Evolutionary conservation across 1,284 basidiomycete species (phyloP).

Genomic region (Singerocomus rubriflavus): DNA sequence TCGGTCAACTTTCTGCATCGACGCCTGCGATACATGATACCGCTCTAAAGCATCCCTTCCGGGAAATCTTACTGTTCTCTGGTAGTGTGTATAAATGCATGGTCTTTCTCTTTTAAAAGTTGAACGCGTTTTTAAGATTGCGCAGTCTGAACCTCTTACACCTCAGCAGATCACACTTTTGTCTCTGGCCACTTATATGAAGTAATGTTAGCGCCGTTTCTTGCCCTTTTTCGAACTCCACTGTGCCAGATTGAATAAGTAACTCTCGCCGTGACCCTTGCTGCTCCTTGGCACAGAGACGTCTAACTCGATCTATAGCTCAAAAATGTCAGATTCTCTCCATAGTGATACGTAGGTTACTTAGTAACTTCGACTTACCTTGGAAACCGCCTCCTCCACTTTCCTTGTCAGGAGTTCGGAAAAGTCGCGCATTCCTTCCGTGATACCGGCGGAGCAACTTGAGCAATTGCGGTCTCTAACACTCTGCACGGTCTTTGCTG

Average conservation of each 20-base stretch:
- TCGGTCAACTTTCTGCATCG: background rate
- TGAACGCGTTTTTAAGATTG: background rate
- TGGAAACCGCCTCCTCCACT: conserved; percentile 18
- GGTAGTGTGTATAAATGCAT: background rate
- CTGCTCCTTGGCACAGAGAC: background rate
- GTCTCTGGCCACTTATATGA: background rate
- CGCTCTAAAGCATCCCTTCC: background rate
- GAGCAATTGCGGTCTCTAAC: conserved; percentile 2
- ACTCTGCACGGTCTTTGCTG: background rate
- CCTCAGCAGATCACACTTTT: too few species aligned
- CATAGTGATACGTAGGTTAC: too few species aligned
- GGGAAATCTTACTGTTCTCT: background rate
- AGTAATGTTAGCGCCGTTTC: background rate
- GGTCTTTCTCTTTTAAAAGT: background rate
- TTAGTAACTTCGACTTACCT: conserved; percentile 7
- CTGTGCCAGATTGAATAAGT: too few species aligned
- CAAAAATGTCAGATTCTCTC: conserved; percentile 1
- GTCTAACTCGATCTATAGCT: conserved; percentile 10
- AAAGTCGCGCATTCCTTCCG: conserved; percentile 19
- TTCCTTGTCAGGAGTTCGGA: conserved; percentile 7
- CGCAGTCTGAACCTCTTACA: too few species aligned
- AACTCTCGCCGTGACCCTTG: too few species aligned
- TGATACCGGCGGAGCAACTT: conserved; percentile 8
- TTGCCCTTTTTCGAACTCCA: background rate
- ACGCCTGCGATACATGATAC: background rate